Evolutionary conservation across 768 basidiomycete species (phyloP).

Genomic region (Tephrocybe sp.): DNA sequence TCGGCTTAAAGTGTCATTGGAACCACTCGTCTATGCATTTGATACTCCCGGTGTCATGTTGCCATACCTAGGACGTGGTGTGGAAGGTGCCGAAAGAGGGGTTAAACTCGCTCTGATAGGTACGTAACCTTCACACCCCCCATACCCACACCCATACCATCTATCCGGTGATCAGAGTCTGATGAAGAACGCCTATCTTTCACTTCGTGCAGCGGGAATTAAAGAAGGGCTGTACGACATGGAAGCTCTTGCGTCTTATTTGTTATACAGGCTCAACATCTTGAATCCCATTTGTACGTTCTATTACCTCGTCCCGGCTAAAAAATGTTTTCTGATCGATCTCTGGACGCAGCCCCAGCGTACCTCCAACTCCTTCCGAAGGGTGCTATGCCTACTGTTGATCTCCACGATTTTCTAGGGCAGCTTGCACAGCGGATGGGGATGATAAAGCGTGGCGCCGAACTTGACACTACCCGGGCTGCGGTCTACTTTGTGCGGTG

Average conservation of each 20-base stretch:
- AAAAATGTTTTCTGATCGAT: conserved; percentile 7
- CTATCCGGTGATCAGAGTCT: conserved; percentile 19
- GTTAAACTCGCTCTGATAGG: conserved; percentile 93
- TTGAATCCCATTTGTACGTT: conserved; percentile 70
- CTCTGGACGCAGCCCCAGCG: conserved; percentile 51
- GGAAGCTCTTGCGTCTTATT: conserved; percentile 82
- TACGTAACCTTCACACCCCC: conserved; percentile 41
- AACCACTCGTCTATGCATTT: conserved; percentile 87
- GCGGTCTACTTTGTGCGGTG: conserved; percentile 81
- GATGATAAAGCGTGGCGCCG: conserved; percentile 80
- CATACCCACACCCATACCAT: conserved; percentile 7
- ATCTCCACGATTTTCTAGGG: conserved; percentile 66
- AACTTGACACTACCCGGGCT: conserved; percentile 68
- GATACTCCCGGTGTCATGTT: conserved; percentile 98
- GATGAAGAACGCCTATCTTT: conserved; percentile 10
- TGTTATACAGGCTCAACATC: conserved; percentile 82
- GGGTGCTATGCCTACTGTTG: conserved; percentile 54
- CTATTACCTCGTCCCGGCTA: conserved; percentile 13
- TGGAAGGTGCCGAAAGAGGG: conserved; percentile 85
- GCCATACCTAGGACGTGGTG: conserved; percentile 87
- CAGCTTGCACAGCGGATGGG: conserved; percentile 73
- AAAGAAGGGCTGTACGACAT: conserved; percentile 90
- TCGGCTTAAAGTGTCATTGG: conserved; percentile 77
- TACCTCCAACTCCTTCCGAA: conserved; percentile 65
- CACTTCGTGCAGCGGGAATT: conserved; percentile 70